Conservation (phyloP, 2,329 filamentous ascomycete genomes). For the Penicillium rolfsii region DNA sequence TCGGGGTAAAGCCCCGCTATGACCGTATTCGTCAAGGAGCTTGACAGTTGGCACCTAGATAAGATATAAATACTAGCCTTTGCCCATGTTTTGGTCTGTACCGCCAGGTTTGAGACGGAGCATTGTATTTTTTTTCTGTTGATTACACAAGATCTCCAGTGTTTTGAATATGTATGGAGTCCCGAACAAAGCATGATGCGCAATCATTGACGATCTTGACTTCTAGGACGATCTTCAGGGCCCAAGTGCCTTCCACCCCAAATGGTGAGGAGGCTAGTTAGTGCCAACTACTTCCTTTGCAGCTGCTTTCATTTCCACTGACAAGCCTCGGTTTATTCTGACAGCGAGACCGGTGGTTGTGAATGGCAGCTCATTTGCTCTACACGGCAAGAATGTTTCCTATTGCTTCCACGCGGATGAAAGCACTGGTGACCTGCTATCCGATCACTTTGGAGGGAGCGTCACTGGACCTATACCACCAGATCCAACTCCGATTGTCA, state of each 20-base stretch:
- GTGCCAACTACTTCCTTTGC: neutral
- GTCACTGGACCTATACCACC: conserved; percentile 58
- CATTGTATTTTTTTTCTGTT: no score
- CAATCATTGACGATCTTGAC: neutral
- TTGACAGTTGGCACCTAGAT: neutral
- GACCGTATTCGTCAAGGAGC: neutral
- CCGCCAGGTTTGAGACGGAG: neutral
- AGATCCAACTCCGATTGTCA: conserved; percentile 36
- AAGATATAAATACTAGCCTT: neutral
- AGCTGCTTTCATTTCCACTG: neutral
- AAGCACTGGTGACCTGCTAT: conserved; percentile 58
- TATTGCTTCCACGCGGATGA: conserved; percentile 67
- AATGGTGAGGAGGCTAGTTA: neutral
- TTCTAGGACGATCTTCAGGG: neutral
- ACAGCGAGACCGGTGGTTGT: conserved; percentile 58
- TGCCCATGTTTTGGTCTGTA: neutral
- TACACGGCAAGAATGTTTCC: conserved; percentile 60
- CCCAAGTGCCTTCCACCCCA: neutral
- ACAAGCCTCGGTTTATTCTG: neutral
- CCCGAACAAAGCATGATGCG: neutral
- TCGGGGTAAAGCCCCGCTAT: neutral
- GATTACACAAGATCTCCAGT: neutral
- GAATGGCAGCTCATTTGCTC: conserved; percentile 59
- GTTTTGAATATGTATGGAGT: neutral
- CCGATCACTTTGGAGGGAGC: conserved; percentile 64